Evolutionary conservation across 225 moss, liverwort and hornwort genomes (phyloP), one percentile per base, ranked within the genome.

Genomic region (Physcomitrellopsis africana): DNA sequence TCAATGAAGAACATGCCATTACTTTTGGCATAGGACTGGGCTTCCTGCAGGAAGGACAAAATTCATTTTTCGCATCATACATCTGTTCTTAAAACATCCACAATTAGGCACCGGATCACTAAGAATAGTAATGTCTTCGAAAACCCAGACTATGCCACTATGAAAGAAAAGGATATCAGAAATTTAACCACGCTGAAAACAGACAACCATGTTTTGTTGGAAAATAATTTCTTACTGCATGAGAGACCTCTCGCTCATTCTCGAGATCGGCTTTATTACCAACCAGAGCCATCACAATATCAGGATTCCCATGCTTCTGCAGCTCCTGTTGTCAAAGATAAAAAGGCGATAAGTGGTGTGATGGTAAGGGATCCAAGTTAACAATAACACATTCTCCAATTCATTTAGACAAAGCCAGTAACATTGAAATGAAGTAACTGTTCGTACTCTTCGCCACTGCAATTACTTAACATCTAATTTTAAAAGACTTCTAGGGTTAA

Each of bases 1-100:
- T 96, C 96, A 52, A 96, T 93, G 51, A 90, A 92, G 73, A 93
- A 93, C 96, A 96, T 96, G 32, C 96, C 92, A 80, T 96, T 96
- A 32, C 92, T 85, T 24, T 89, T 89, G 11, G 96, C 96, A 72
- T 96, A 96, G 9, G 86, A 83, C 72, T 87, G 86, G 11, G 93
- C 90, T 68, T 96, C 96, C 95, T 96, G 81, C 77, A 51, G n/a
- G 22, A 27, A 37, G 1, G 37, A 57, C 0, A 24, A n/a, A 43
- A 51, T 19, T 7, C 45, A 42, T 19, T 4, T 1, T 2, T 18
- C 2, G 10, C 11, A 11, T 65, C 10, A 58, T 56, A 4, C 7
- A 19, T 12, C 3, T 16, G 2, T 65, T 58, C 51, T 2, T 12
- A 8, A 7, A 2, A 11, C 14, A 13, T 18, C 9, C 37, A 16